Evolutionary conservation across 2,329 filamentous ascomycete species (phyloP).

Genomic region (Blumeria hordei): DNA sequence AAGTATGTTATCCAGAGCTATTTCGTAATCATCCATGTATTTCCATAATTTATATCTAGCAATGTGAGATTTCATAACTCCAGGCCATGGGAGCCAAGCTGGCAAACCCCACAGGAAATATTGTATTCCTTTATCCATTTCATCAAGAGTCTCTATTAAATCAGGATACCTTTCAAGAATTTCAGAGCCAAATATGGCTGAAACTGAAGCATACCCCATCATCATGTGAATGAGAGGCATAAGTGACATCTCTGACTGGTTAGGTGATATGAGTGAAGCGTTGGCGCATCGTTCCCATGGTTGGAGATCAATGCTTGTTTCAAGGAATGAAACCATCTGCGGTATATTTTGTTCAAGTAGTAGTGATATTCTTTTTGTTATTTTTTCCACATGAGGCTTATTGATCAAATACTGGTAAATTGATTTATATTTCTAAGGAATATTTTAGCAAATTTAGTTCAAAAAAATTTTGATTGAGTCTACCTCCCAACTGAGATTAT

Average conservation of each 20-base stretch:
- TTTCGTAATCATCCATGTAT: constrained; percentile 19
- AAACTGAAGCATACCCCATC: constrained; percentile 24
- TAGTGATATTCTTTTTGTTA: constrained; percentile 17
- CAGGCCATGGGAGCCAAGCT: constrained; percentile 27
- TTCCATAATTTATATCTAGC: constrained; percentile 20
- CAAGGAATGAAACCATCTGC: constrained; percentile 32
- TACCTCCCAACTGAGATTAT: constrained; percentile 10
- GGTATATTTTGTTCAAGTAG: constrained; percentile 22
- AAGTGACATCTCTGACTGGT: constrained; percentile 26
- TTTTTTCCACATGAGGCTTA: constrained; percentile 21
- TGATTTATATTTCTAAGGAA: constrained; percentile 14
- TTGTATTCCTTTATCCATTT: constrained; percentile 27
- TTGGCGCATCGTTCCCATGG: constrained; percentile 33
- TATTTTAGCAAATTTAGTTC: constrained; percentile 8
- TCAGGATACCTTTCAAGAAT: constrained; percentile 26
- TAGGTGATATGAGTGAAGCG: constrained; percentile 19
- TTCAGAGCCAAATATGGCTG: constrained; percentile 26
- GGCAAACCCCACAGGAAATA: constrained; percentile 29
- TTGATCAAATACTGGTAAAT: constrained; percentile 19
- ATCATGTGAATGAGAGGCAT: constrained; percentile 30
- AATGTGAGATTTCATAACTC: constrained; percentile 22
- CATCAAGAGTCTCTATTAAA: constrained; percentile 29
- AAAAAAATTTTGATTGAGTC: neutral
- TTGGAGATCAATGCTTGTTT: constrained; percentile 34
- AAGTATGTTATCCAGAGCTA: constrained; percentile 19